These are phyloP conservation scores for Lasiodiplodia sp. DNA, from an alignment of 2,329 filamentous ascomycete species.

Conservation along the genomic window DNA sequence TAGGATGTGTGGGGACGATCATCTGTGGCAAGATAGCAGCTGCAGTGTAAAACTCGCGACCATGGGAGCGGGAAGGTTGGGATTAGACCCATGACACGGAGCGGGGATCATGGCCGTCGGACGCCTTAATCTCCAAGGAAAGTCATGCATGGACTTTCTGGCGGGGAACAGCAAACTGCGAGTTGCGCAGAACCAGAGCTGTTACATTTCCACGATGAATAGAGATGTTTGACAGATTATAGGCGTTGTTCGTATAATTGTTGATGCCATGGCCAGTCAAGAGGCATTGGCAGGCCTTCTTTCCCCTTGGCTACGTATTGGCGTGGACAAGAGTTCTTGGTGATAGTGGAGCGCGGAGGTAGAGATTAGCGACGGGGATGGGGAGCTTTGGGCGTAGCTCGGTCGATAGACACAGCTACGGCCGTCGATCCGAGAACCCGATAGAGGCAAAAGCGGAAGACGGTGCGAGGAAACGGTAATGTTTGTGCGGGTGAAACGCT, in stretches of 20 bases:
- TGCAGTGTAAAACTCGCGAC: slow-evolving; percentile 1
- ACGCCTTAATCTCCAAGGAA: slow-evolving; percentile 18
- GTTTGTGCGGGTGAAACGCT: background rate
- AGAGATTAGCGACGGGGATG: slow-evolving; percentile 2
- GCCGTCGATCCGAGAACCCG: background rate
- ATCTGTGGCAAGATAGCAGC: slow-evolving; percentile 23
- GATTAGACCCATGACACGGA: background rate
- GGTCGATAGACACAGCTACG: too few relatives aligned
- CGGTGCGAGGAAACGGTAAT: background rate
- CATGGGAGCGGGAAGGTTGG: slow-evolving; percentile 3
- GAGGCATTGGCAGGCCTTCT: slow-evolving; percentile 10
- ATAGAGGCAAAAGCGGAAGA: background rate
- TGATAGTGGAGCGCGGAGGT: background rate
- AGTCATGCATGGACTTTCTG: slow-evolving; percentile 13
- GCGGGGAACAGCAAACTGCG: background rate
- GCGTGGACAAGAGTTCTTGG: slow-evolving; percentile 13
- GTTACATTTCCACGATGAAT: background rate
- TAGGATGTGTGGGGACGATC: slow-evolving; percentile 16
- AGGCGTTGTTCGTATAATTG: background rate
- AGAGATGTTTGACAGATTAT: background rate
- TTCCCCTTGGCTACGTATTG: slow-evolving; percentile 6
- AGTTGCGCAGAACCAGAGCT: background rate
- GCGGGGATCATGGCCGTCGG: background rate
- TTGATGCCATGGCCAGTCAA: background rate
- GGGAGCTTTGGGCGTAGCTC: background rate